Evolutionary conservation across 2,329 filamentous ascomycete genomes (phyloP), one percentile per base, ranked within the genome.

Genomic region (Ascochyta clinopodiicola): DNA sequence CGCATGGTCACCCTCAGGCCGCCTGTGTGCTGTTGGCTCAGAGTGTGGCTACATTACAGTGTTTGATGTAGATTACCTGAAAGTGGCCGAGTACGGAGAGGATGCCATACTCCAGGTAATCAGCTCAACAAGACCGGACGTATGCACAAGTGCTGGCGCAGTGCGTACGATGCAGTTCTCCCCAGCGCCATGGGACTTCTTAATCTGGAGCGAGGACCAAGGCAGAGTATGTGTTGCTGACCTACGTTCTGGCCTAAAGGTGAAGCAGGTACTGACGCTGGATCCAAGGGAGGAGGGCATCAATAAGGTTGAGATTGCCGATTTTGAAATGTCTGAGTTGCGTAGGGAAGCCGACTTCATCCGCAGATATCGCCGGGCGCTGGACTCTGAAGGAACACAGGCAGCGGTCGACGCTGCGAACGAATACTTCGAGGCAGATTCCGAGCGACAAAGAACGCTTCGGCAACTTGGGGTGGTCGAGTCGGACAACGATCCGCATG

Each of bases 151-250:
- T 9, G 75, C 84, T 19, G 94, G 94, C 38, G 92, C 94, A 29
- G 87, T 98, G 48, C 86, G 95, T 59, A 91, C 92, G 58, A 96
- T 98, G 90, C 84, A 89, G 1, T 99, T 99, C 72, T 92, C 91
- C 4, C 93, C 94, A 0, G 90, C 90, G 1, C 91, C 93, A 0
- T 94, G 89, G 81, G 94, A 97, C 71, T 84, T 99, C 17, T 80
- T 99, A 36, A 90, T 96, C 6, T 98, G 95, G 93, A 91, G 92
- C 8, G 95, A 99, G 75, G 91, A 96, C 67, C 88, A 90, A 60
- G 90, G 88, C 3, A 82, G 87, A 51, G 81, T 93, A 15, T 91
- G 89, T 34, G 81, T 94, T 35, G 88, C 88, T 5, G 91, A 95
- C 73, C 77, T 91, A 44, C 84, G 90, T 27, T 84, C 81, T 63